phyloP scores from a whole-genome alignment of 1,139 yeast genomes.

The Groenewaldozyma auringiensis region DNA sequence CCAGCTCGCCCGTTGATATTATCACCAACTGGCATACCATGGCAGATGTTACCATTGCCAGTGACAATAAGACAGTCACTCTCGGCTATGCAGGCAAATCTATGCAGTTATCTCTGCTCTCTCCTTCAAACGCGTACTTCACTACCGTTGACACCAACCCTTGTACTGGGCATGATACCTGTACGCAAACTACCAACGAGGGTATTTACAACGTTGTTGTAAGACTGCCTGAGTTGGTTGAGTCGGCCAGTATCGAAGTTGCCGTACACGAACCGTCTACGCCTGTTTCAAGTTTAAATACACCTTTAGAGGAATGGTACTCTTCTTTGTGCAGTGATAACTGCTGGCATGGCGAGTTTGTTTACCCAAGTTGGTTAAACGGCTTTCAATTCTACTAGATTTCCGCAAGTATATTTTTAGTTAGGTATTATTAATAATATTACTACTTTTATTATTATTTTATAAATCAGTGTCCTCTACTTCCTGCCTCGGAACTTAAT shows the following conservation, averaged over 20 bases:
- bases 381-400: no score
- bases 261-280: background rate
- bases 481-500: conserved; percentile 1
- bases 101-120: background rate
- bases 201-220: conserved; percentile 2
- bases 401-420: no score
- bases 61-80: conserved; percentile 1
- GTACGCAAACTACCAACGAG: conserved; percentile 3
- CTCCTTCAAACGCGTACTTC: conserved; percentile 1
- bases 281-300: background rate
- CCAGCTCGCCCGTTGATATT: conserved; percentile 1
- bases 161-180: background rate
- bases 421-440: no score
- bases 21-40: conserved; percentile 1
- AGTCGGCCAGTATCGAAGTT: background rate
- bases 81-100: background rate
- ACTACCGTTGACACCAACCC: background rate
- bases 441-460: no score
- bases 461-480: background rate
- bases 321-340: background rate
- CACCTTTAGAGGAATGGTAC: background rate
- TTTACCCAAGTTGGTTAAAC: background rate
- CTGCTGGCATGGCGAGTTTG: conserved; percentile 1
- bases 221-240: conserved; percentile 3
- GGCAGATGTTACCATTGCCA: background rate